Base-by-base conservation (phyloP, 2,329 filamentous ascomycete genomes). In the Pestalotiopsis sp. region DNA sequence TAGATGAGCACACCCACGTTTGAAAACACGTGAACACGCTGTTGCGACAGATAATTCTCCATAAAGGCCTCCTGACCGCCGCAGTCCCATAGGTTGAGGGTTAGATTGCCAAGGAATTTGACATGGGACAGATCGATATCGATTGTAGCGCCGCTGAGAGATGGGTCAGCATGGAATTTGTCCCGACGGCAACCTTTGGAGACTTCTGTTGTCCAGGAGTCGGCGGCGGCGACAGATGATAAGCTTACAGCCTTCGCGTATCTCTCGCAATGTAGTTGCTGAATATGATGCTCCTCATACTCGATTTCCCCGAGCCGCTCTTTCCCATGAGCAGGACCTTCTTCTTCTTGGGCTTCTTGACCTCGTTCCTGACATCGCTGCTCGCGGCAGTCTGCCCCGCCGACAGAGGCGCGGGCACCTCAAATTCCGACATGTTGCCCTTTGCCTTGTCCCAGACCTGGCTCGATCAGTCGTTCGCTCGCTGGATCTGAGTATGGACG, bases 11-110 rank as follows among this genome's bases (percentile, higher is more conserved):
- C 96, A 65, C 95, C 95, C 70, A 98, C 96, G 79, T 96, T 95
- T 77, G 92, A 94, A 84, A 99, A 99, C 80, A 99, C 95, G 82
- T 98, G 96, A 68, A 94, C 91, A 70, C 96, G 93, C 83, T 98
- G 96, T 76, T 97, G 93, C 17, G 93, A 95, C 70, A 99, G 91
- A 83, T 98, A 99, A 80, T 97, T 98, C 79, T 98, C 96, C 87
- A 97, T 97, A 79, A 99, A 99, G 49, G 95, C 95, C 82, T 98
- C 96, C 85, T 99, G 96, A 69, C 95, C 96, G 83, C 96, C 96
- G 80, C 96, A 99, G 82, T 99, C 96, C 96, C 96, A 99, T 20
- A 99, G 89, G 81, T 99, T 98, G 75, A 99, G 88, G 66, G 96
- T 98, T 66, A 99, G 86, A 80, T 98, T 98, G 66, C 96, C 96